Evolutionary conservation across 768 basidiomycete genomes (phyloP).

Genomic region (Auricularia cornea): DNA sequence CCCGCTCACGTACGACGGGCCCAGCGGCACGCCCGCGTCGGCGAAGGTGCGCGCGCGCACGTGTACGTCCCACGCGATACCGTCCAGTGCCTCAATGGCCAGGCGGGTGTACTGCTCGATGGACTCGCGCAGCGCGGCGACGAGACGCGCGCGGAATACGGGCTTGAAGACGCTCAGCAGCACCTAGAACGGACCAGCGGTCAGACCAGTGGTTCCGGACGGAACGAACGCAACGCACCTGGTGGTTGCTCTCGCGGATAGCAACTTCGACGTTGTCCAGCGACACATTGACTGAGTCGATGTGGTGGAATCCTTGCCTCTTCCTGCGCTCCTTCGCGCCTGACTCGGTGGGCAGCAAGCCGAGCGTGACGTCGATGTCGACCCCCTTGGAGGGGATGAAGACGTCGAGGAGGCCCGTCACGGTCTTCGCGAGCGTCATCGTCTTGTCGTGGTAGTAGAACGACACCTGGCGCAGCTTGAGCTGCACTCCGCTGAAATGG

Average conservation of each 20-base stretch:
- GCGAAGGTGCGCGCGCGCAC: constrained; percentile 54
- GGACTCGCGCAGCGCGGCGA: constrained; percentile 51
- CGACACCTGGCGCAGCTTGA: constrained; percentile 55
- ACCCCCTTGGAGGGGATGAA: constrained; percentile 58
- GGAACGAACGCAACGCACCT: constrained; percentile 8
- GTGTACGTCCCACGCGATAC: constrained; percentile 49
- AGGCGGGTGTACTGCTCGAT: constrained; percentile 47
- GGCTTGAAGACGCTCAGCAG: constrained; percentile 57
- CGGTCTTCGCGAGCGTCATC: constrained; percentile 37
- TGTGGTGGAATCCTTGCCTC: constrained; percentile 43
- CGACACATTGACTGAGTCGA: constrained; percentile 47
- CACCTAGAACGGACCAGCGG: constrained; percentile 17
- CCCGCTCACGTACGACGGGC: constrained; percentile 45
- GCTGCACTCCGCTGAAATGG: constrained; percentile 55
- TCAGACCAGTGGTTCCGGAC: background rate
- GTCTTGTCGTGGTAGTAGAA: constrained; percentile 67
- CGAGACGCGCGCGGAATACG: constrained; percentile 45
- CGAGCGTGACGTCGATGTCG: constrained; percentile 58
- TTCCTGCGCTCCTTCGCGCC: constrained; percentile 38
- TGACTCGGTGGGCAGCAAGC: constrained; percentile 45
- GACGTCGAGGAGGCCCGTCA: constrained; percentile 50
- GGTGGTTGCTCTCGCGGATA: constrained; percentile 56
- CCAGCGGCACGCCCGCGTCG: constrained; percentile 49
- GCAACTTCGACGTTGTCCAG: constrained; percentile 49
- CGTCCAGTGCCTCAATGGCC: constrained; percentile 45